Evolutionary conservation across 2,329 filamentous ascomycete genomes (phyloP).

Genomic region (Zymoseptoria passerinii): DNA sequence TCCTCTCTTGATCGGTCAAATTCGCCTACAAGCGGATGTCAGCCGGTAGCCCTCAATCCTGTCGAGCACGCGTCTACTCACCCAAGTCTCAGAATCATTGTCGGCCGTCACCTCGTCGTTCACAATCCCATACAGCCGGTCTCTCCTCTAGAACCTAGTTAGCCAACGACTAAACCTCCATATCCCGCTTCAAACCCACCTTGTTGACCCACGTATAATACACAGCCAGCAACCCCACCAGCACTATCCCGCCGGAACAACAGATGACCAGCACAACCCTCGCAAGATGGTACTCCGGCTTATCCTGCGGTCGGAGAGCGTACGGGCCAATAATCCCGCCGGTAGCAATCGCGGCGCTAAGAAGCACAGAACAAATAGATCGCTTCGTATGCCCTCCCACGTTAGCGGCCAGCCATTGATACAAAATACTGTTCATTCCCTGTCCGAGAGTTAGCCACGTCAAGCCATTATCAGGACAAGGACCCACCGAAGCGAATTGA

Average conservation of each 20-base stretch:
- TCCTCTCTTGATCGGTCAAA: slow-evolving; percentile 10
- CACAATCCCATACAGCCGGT: slow-evolving; percentile 5
- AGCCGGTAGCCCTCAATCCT: too few species aligned
- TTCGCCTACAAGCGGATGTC: too few species aligned
- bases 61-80: too few species aligned
- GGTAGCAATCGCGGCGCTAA: slow-evolving; percentile 23
- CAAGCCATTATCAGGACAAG: too few species aligned
- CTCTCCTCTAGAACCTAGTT: too few species aligned
- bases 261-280: slow-evolving; percentile 35
- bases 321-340: slow-evolving; percentile 38
- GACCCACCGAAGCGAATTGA: slow-evolving; percentile 27
- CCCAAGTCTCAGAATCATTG: slow-evolving; percentile 2
- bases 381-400: slow-evolving; percentile 65
- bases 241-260: slow-evolving; percentile 24
- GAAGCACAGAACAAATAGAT: slow-evolving; percentile 48
- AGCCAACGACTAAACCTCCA: too few species aligned
- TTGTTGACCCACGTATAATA: slow-evolving; percentile 22
- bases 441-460: background rate
- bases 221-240: slow-evolving; percentile 39
- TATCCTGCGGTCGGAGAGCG: slow-evolving; percentile 31
- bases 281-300: slow-evolving; percentile 34
- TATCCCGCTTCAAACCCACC: too few species aligned
- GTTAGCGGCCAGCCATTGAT: slow-evolving; percentile 37
- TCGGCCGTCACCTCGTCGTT: slow-evolving; percentile 2
- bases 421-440: slow-evolving; percentile 6